phyloP scores from a whole-genome alignment of 139 green algal genomes.

The Chlamydomonas eustigma region DNA sequence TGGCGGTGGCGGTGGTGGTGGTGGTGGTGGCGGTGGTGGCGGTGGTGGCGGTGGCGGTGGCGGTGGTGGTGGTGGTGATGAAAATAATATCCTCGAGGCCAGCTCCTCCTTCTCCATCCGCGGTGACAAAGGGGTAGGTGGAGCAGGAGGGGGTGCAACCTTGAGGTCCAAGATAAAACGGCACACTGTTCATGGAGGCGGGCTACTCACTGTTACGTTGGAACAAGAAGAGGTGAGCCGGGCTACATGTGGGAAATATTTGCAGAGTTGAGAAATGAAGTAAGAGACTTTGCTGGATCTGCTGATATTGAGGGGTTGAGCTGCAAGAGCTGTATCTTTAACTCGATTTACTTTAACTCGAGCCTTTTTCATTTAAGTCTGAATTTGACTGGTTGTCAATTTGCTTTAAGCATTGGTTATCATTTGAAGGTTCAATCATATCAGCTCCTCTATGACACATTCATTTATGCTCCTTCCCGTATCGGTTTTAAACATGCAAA shows the following conservation, averaged over 20 bases:
- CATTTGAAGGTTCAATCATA: background rate
- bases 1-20: constrained; percentile 1
- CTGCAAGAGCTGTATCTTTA: background rate
- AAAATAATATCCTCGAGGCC: background rate
- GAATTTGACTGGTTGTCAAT: background rate
- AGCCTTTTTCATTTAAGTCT: background rate
- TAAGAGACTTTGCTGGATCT: background rate
- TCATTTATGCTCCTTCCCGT: background rate
- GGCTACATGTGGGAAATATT: background rate
- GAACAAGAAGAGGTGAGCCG: background rate
- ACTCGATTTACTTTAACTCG: background rate
- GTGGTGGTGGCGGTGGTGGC: background rate
- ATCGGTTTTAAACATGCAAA: background rate
- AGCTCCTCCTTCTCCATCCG: background rate
- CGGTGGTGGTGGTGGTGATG: background rate
- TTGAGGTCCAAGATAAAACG: background rate
- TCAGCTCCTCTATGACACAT: background rate
- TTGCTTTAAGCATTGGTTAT: background rate
- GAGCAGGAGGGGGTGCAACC: background rate
- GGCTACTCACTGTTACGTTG: background rate
- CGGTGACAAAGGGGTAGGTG: background rate
- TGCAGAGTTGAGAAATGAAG: background rate
- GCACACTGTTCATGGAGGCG: background rate
- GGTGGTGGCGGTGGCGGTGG: background rate
- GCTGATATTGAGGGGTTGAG: too few relatives aligned